Percentiles rank a stretch among this genome's conserved stretches.
Conservation (phyloP, 148 eudicot species). For the Bassia scoparia region DNA sequence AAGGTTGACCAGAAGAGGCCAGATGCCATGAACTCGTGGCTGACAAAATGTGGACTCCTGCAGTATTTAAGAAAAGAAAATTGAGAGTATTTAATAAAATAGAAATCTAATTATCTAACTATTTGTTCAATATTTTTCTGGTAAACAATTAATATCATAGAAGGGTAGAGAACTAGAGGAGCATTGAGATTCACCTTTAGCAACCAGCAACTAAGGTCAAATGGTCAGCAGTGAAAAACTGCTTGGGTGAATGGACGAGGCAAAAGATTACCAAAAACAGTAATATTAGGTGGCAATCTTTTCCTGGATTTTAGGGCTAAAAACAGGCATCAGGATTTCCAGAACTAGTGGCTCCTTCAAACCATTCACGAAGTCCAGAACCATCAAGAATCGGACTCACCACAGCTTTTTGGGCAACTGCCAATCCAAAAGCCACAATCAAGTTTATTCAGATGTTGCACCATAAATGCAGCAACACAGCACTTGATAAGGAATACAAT, state of each 20-base stretch:
- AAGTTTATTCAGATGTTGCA: background rate
- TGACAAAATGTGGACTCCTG: constrained; percentile 94
- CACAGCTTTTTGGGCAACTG: constrained; percentile 72
- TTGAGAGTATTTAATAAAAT: background rate
- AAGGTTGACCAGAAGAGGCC: constrained; percentile 63
- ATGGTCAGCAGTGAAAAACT: constrained; percentile 62
- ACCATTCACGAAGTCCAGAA: constrained; percentile 77
- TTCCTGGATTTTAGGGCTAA: constrained; percentile 66
- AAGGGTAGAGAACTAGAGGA: background rate
- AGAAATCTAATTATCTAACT: background rate
- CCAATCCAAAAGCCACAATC: constrained; percentile 17
- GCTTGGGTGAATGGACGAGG: constrained; percentile 65
- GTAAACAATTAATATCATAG: background rate
- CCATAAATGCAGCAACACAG: background rate
- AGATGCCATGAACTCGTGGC: constrained; percentile 88
- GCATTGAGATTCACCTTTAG: constrained; percentile 49
- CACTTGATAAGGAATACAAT: background rate
- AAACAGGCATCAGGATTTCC: constrained; percentile 97
- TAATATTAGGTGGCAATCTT: constrained; percentile 47
- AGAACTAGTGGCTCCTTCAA: constrained; percentile 60
- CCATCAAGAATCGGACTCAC: constrained; percentile 59
- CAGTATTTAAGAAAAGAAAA: constrained; percentile 13
- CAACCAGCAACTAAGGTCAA: constrained; percentile 54
- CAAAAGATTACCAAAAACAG: constrained; percentile 56
- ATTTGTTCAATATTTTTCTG: no score